Conservation (phyloP, 2,329 filamentous ascomycete genomes). For the Penicillium hordei region DNA sequence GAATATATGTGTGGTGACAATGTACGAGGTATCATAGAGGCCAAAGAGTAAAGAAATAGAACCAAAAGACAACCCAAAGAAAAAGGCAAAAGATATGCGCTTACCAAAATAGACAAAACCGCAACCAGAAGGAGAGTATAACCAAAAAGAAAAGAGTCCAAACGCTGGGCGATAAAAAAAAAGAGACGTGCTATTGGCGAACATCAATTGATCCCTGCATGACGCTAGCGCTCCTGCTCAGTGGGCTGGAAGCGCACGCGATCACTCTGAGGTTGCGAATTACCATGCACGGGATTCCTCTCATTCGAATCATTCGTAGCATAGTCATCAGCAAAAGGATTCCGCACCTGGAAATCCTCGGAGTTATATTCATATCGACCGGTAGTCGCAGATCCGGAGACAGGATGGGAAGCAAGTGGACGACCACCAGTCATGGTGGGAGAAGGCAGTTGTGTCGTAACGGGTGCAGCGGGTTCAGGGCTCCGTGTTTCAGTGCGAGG, state of each 20-base stretch:
- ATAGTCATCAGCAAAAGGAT: conserved; percentile 43
- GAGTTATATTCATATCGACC: conserved; percentile 39
- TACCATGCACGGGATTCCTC: conserved; percentile 2
- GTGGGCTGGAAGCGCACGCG: conserved; percentile 12
- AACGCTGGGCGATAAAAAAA: neutral
- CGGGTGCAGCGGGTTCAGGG: neutral
- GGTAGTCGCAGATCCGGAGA: neutral
- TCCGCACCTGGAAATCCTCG: conserved; percentile 42
- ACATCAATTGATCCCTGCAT: neutral
- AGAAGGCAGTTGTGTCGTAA: conserved; percentile 12
- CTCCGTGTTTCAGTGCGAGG: neutral
- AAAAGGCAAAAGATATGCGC: neutral
- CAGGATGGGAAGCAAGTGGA: neutral
- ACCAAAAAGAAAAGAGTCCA: neutral
- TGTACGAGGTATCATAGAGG: conserved; percentile 6
- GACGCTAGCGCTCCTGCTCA: conserved; percentile 17
- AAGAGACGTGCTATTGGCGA: neutral
- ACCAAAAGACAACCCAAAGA: neutral
- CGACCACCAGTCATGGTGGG: conserved; percentile 14
- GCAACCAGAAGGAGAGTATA: neutral
- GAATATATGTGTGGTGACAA: neutral
- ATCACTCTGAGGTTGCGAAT: neutral
- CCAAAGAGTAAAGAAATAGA: neutral
- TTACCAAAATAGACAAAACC: neutral
- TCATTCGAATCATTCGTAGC: conserved; percentile 18